Percentiles rank a stretch among this genome's conserved stretches.
Evolutionary conservation across 441 rosid genomes (phyloP).

Genomic region (Corymbia calophylla): DNA sequence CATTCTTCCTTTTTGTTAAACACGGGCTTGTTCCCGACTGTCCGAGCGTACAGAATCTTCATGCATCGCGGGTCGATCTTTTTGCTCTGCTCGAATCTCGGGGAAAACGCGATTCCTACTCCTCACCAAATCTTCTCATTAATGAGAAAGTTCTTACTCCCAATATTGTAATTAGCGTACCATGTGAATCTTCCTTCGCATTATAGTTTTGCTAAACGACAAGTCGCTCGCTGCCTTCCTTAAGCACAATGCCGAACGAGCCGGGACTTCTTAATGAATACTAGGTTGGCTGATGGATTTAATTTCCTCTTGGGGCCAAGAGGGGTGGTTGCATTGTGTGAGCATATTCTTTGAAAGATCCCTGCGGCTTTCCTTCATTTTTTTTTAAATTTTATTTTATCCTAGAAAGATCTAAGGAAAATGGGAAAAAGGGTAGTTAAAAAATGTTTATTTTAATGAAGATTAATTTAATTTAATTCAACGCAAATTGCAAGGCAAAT

Average conservation of each 20-base stretch:
- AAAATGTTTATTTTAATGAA: background rate
- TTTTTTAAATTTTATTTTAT: background rate
- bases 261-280: background rate
- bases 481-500: background rate
- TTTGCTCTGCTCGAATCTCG: background rate
- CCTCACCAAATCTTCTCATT: background rate
- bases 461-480: background rate
- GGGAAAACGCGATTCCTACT: background rate
- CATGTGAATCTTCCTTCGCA: background rate
- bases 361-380: background rate
- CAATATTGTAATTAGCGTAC: background rate
- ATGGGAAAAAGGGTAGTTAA: background rate
- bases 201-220: background rate
- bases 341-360: background rate
- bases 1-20: background rate
- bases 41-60: too few species aligned
- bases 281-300: background rate
- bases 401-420: rapidly evolving
- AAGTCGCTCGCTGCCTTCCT: background rate
- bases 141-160: background rate
- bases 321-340: background rate
- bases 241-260: background rate
- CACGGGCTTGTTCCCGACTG: rapidly evolving
- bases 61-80: background rate
- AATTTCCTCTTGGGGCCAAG: background rate